A percentile compares a stretch with the other conserved stretches of the same genome.
Conservation (phyloP, 768 basidiomycete species). For the Royoungia palumana region DNA sequence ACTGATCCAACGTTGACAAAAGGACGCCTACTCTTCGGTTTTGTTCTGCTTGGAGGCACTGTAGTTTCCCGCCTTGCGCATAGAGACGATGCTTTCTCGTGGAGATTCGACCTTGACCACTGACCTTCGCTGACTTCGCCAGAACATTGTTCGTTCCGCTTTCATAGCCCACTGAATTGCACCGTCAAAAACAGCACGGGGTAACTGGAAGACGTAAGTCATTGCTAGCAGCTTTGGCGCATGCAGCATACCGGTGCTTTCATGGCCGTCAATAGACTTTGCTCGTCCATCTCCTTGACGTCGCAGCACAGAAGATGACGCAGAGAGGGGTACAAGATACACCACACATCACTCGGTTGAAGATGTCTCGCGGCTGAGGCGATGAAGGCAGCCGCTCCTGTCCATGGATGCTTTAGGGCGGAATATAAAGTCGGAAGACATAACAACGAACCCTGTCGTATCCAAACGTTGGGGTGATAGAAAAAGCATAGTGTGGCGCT, state of each 20-base stretch:
- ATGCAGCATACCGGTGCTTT: constrained; percentile 65
- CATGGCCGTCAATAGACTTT: constrained; percentile 69
- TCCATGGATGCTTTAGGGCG: constrained; percentile 2
- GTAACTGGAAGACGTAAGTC: constrained; percentile 34
- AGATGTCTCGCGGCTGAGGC: constrained; percentile 81
- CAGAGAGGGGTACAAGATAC: constrained; percentile 90
- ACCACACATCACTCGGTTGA: constrained; percentile 90
- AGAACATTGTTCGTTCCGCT: constrained; percentile 75
- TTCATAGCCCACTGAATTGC: constrained; percentile 88
- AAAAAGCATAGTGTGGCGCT: constrained; percentile 83
- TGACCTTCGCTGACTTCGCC: constrained; percentile 55
- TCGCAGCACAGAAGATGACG: constrained; percentile 85
- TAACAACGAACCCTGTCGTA: constrained; percentile 72
- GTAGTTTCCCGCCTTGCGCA: constrained; percentile 49
- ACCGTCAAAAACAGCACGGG: constrained; percentile 78
- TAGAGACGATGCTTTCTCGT: constrained; percentile 64
- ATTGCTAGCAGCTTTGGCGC: not conserved
- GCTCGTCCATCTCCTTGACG: constrained; percentile 68
- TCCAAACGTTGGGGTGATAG: constrained; percentile 95
- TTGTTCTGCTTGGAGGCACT: constrained; percentile 43
- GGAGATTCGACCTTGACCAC: constrained; percentile 59
- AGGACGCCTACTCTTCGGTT: constrained; percentile 73
- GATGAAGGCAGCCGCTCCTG: constrained; percentile 86
- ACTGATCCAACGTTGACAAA: not conserved
- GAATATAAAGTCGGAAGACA: not conserved